A percentile compares a stretch with the other conserved stretches of the same genome.
phyloP scores from a whole-genome alignment of 2,329 filamentous ascomycete genomes.

The Chrysosphaeria jannelii region DNA sequence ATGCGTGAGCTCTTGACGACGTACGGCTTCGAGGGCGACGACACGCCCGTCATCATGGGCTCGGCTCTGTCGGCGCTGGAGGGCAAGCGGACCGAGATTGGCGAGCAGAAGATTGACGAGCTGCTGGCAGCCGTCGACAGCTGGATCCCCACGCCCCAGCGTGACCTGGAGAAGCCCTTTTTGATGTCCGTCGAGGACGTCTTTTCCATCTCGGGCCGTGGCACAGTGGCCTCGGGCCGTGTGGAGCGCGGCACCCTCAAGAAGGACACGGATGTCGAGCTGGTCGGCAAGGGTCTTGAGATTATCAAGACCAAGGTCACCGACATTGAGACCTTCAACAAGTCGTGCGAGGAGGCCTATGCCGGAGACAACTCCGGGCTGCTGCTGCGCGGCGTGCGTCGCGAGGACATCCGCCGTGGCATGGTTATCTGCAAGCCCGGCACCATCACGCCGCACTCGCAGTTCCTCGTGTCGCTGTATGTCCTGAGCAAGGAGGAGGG shows the following conservation, averaged over 20 bases:
- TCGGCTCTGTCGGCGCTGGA: slow-evolving; percentile 89
- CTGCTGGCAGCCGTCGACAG: slow-evolving; percentile 67
- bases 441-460: slow-evolving; percentile 55
- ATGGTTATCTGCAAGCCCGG: slow-evolving; percentile 81
- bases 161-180: slow-evolving; percentile 94
- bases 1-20: slow-evolving; percentile 86
- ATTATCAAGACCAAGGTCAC: slow-evolving; percentile 97
- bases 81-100: slow-evolving; percentile 62
- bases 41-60: slow-evolving; percentile 89
- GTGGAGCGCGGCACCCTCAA: slow-evolving; percentile 88
- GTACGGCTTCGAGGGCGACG: slow-evolving; percentile 94
- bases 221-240: slow-evolving; percentile 87
- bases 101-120: slow-evolving; percentile 64
- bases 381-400: slow-evolving; percentile 78
- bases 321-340: slow-evolving; percentile 99
- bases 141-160: slow-evolving; percentile 89
- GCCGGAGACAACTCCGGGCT: slow-evolving; percentile 97
- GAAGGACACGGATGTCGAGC: slow-evolving; percentile 81
- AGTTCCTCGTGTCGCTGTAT: slow-evolving; percentile 91
- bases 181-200: slow-evolving; percentile 93
- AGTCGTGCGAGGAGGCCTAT: slow-evolving; percentile 87
- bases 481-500: slow-evolving; percentile 94
- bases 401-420: slow-evolving; percentile 78
- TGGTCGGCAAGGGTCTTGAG: slow-evolving; percentile 57
- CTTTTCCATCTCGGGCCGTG: slow-evolving; percentile 74